Evolutionary conservation across 768 basidiomycete species (phyloP), one percentile per base, ranked within the genome.

Genomic region (Tulasnella sp.): DNA sequence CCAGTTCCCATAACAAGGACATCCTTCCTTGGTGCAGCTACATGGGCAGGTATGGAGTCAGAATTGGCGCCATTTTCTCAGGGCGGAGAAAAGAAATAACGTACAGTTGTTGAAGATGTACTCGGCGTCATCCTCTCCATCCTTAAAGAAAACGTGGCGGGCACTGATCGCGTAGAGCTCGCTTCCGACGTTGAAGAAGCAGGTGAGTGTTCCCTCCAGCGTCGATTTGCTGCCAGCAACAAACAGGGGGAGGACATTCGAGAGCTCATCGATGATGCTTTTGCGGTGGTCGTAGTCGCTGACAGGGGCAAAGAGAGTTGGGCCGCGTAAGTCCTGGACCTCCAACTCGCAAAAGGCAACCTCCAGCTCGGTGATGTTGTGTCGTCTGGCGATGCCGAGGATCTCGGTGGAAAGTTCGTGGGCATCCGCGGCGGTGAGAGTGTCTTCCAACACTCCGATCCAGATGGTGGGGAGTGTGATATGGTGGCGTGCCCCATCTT

Each of bases 1-100:
- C 27, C 77, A 36, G 18, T 79, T 77, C 87, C 87, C 85, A 87
- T 85, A 27, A 87, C 48, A 48, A 86, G 71, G 75, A 87, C 86
- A 31, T 86, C 76, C 82, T 83, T 85, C 85, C 84, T 86, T 27
- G 85, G 86, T 31, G 27, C 80, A 73, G 80, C 82, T 84, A 46
- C 80, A 58, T 44, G 82, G 77, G 82, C 76, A 58, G 56, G 14
- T 3, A 10, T 12, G 74, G 80, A 83, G 82, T 85, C 82, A 86
- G 80, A 85, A 84, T 77, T 75, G 78, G 10, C 42, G 42, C 80
- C 68, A 81, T 83, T 81, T 81, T 84, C 80, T 83, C 73, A 75
- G 79, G 82, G 42, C 40, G 83, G 3, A 3, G 56, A 3, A 84
- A 82, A 83, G 46, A 5, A 18, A 72, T 77, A 83, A 86, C 82